Base-by-base conservation (phyloP, 106 monocot species). In the Platanthera zijinensis region DNA sequence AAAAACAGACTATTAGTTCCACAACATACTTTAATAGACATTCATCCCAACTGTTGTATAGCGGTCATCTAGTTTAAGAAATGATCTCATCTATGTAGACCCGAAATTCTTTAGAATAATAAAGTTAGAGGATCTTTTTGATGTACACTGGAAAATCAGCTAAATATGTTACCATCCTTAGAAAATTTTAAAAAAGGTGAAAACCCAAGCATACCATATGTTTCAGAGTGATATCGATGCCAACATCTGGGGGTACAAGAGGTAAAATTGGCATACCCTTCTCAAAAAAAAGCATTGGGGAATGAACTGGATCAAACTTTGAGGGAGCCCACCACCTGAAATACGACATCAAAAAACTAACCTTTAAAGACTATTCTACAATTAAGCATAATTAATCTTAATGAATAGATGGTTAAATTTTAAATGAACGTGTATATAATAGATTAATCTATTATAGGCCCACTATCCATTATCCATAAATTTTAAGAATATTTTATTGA, bases 291-390 rank as follows among this genome's bases (percentile, higher is more conserved):
- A 99, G 83, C 97, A 99, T 92, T 50, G 97, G 97, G 69, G 91
- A 91, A 54, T 86, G 32, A 71, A 86, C 51, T 49, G 97, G 97
- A 80, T 94, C 91, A 82, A 99, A 99, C 77, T 99, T 99, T 15
- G 97, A 89, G 52, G 94, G 97, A 54, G 97, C 91, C 87, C 86
- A 89, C 97, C 97, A 99, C 97, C 97, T 99, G 76, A 57, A 81
- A 39, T 47, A 70, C 13, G 39, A 46, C 52, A 45, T 17, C 73
- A 1, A 39, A 74, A 73, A 48, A 9, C 21, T 13, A 4, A 54
- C 14, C 48, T 18, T 64, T 30, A 63, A 9, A 68, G 39, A 8
- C 11, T 30, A 10, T 8, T 39, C 39, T 39, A 39, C 39, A 39
- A 39, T 39, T 39, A 39, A 1, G 39, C 39, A 39, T 39, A 39